Evolutionary conservation across 352 stramenopile species (phyloP).

Genomic region (Blastocystis hominis): DNA sequence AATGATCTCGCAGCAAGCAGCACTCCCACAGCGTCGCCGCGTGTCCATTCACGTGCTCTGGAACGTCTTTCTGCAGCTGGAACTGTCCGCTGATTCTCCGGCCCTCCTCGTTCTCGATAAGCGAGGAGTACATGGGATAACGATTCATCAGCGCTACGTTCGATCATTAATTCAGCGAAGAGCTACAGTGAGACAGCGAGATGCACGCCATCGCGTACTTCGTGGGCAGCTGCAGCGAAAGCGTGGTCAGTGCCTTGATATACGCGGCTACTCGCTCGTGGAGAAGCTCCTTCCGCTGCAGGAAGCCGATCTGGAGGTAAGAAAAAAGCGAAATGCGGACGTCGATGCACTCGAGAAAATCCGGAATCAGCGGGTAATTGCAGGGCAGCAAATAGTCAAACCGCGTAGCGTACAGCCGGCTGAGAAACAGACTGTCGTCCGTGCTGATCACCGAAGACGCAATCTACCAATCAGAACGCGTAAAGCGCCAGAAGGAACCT

Average conservation of each 20-base stretch:
- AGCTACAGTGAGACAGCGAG: neutral
- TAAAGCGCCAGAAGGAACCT: neutral
- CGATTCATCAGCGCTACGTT: constrained; percentile 10
- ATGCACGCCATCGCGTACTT: constrained; percentile 41
- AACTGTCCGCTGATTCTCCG: neutral
- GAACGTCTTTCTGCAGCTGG: neutral
- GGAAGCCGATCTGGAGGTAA: neutral
- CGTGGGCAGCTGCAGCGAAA: constrained; percentile 9
- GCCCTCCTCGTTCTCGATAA: constrained; percentile 44
- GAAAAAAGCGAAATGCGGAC: neutral
- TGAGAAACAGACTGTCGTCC: constrained; percentile 30
- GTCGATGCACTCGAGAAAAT: constrained; percentile 46
- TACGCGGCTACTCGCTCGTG: constrained; percentile 31
- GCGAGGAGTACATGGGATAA: constrained; percentile 54
- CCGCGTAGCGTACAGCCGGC: neutral
- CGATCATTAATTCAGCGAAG: neutral
- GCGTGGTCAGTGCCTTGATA: neutral
- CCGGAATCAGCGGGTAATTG: neutral
- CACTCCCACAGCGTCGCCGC: constrained; percentile 20
- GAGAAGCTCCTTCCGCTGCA: constrained; percentile 41
- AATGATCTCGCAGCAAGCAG: neutral
- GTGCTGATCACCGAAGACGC: neutral
- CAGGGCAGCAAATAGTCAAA: neutral
- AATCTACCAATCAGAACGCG: neutral
- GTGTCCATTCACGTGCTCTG: constrained; percentile 36